A percentile compares a stretch with the other conserved stretches of the same genome.
phyloP scores from a whole-genome alignment of 805 yeast genomes.

The Hanseniaspora nectarophila region DNA sequence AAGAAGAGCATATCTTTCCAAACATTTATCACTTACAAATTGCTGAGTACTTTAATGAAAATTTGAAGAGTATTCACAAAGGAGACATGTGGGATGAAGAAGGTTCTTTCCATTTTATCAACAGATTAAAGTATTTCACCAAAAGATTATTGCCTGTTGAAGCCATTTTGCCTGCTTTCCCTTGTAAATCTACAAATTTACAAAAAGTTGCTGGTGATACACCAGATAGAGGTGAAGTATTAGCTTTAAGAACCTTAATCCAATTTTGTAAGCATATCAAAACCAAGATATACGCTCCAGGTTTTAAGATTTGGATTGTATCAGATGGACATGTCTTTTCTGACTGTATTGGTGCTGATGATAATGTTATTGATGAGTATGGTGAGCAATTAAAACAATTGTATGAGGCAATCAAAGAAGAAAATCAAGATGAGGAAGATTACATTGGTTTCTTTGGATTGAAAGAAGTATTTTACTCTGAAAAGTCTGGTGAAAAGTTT shows the following conservation, averaged over 20 bases:
- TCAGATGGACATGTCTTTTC: slow-evolving; percentile 58
- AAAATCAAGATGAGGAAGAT: slow-evolving; percentile 24
- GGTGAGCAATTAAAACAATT: slow-evolving; percentile 36
- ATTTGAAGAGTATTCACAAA: slow-evolving; percentile 37
- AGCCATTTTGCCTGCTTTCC: slow-evolving; percentile 53
- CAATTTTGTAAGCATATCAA: slow-evolving; percentile 25
- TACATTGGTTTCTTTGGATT: slow-evolving; percentile 33
- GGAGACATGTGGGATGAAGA: slow-evolving; percentile 40
- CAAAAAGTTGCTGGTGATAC: slow-evolving; percentile 38
- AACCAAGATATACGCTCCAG: slow-evolving; percentile 40
- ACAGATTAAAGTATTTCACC: slow-evolving; percentile 38
- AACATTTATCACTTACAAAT: slow-evolving; percentile 24
- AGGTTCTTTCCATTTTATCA: slow-evolving; percentile 36
- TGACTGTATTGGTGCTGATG: slow-evolving; percentile 53
- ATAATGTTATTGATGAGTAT: slow-evolving; percentile 39
- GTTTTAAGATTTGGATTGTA: slow-evolving; percentile 44
- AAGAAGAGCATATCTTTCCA: slow-evolving; percentile 12
- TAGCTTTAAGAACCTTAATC: slow-evolving; percentile 33
- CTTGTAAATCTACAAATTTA: slow-evolving; percentile 49
- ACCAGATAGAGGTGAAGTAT: slow-evolving; percentile 47
- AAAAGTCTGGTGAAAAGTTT: slow-evolving; percentile 22
- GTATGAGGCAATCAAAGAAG: slow-evolving; percentile 29
- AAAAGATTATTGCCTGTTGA: slow-evolving; percentile 38
- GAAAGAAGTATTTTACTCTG: slow-evolving; percentile 32
- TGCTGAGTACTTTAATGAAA: slow-evolving; percentile 36